Evolutionary conservation across 1,284 basidiomycete genomes (phyloP), one percentile per base, ranked within the genome.

Genomic region (Melampsora abietis-canadensis): DNA sequence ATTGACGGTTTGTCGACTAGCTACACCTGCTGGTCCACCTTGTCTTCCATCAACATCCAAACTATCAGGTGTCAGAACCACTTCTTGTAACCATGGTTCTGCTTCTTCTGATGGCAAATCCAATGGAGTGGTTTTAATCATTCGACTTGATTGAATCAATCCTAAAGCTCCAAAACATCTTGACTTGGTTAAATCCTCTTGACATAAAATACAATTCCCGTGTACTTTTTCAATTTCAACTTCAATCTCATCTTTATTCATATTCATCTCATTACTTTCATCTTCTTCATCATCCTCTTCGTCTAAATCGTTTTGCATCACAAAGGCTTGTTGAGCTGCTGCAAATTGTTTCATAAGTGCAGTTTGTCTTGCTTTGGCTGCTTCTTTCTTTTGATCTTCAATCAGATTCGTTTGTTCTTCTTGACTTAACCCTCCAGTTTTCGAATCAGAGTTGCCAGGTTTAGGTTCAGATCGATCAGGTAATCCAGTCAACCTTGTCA

Each of bases 171-270:
- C 96, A 80, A 97, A 98, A 0, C 91, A 85, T 76, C 87, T 86
- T 15, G 86, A 83, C 0, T 85, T 83, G 76, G 88, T 90, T 64
- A 98, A 87, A 76, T 93, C 90, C 81, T 98, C 96, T 82, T 98
- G 96, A 79, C 96, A 99, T 8, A 98, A 92, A 77, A 99, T 98
- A 82, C 96, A 99, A 31, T 89, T 90, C 0, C 95, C 96, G 77
- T 89, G 89, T 30, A 88, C 88, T 19, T 86, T 81, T 77, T 68
- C 46, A 27, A 73, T 76, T 44, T 68, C 77, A 27, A 46, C 31
- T 60, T 67, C 72, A n/a, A 27, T 70, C 75, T 10, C 76, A 75
- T 47, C 76, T 77, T 21, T 77, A 72, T 31, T 78, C 67, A 31
- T 47, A 24, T 48, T 48, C 40, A 68, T 47, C 12, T 82, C 81